phyloP scores from a whole-genome alignment of 2,329 filamentous ascomycete genomes.

The Ophiostoma sp. region DNA sequence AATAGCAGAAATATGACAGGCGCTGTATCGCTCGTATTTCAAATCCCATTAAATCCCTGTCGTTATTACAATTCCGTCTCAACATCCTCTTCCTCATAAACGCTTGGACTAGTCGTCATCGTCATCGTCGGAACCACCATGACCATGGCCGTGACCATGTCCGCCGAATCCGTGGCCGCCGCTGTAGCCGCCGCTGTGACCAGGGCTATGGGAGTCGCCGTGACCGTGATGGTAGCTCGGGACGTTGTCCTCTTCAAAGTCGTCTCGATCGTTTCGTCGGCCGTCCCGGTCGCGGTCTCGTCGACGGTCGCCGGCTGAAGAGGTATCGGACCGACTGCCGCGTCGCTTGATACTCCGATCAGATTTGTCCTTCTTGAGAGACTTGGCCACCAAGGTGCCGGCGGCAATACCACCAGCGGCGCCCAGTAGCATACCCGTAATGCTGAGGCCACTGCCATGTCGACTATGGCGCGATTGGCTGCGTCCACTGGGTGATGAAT shows the following conservation, averaged over 20 bases:
- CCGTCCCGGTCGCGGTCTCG: background rate
- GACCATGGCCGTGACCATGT: background rate
- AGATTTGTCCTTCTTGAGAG: background rate
- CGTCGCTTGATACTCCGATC: background rate
- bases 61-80: background rate
- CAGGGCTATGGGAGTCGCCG: background rate
- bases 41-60: background rate
- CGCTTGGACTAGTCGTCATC: background rate
- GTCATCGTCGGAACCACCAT: conserved; percentile 7
- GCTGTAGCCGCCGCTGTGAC: background rate
- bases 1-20: background rate
- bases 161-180: background rate
- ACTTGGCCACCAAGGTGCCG: conserved; percentile 20
- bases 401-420: conserved; percentile 26
- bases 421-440: conserved; percentile 18
- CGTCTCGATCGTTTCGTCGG: background rate
- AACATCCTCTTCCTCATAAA: background rate
- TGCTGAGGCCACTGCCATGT: background rate
- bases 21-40: background rate
- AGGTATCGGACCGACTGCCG: background rate
- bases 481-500: background rate
- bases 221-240: conserved; percentile 3
- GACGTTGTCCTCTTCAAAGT: conserved; percentile 17
- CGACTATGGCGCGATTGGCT: background rate
- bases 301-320: background rate